Base-by-base conservation (phyloP, 768 basidiomycete species). In the Pleurotus platypus region DNA sequence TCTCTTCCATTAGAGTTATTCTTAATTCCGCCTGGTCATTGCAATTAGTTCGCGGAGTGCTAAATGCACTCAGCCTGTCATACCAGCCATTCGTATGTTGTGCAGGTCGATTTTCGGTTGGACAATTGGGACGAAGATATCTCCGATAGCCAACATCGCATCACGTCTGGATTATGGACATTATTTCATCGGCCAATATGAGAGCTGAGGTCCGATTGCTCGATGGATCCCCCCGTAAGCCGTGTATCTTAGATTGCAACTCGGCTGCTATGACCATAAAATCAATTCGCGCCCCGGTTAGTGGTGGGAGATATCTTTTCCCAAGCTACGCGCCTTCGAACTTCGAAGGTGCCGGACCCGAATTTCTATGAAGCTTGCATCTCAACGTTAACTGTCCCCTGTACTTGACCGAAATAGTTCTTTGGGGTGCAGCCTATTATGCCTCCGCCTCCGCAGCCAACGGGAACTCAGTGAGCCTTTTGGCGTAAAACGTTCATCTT, bases 1-100 rank as follows among this genome's bases (percentile, higher is more conserved):
- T 45, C 13, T 20, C 46, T 54, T 54, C 39, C 51, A 40, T 54
- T 54, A 54, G 51, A 54, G 20, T 54, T 54, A 38, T 54, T 54
- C 51, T 54, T 50, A 50, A 35, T 38, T 50, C 49, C 49, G 49
- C 51, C 39, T 54, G 51, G 27, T 43, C 51, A 35, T 16, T 54
- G 42, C 51, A 54, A 54, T 54, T 54, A 54, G 37, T 54, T 54
- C 51, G 51, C 51, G 51, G 51, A 43, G 51, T 54, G 51, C 35
- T 54, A 13, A 20, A 20, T 15, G 16, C 22, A 27, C 39, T 40
- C 15, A 9, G 22, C 16, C 16, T 39, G 35, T 42, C 39, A 45
- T 18, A 40, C 39, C 5, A 48, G 22, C 27, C 49, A 27, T 50
- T 50, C 49, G 49, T n/a, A 50, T 24, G 20, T 38, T 54, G 20